These are phyloP conservation scores for Torulaspora microellipsoides DNA, from an alignment of 805 yeast genomes.

Conservation along the genomic window DNA sequence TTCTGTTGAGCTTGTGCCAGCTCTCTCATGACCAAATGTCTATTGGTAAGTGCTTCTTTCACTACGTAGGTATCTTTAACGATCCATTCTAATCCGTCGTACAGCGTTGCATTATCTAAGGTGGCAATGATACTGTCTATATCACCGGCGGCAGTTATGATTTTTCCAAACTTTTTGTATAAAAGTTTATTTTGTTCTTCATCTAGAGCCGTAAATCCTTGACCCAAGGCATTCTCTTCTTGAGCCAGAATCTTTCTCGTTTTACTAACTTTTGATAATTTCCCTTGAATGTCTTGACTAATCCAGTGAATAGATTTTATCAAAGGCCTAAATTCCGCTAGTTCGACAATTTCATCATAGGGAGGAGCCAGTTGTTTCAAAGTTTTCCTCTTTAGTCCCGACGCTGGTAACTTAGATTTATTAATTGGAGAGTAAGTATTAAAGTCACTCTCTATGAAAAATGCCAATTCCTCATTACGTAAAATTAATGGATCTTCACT, in stretches of 20 bases:
- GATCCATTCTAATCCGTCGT: constrained; percentile 65
- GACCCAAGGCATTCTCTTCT: constrained; percentile 53
- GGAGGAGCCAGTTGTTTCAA: constrained; percentile 91
- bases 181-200: constrained; percentile 35
- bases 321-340: constrained; percentile 82
- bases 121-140: constrained; percentile 66
- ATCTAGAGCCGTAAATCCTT: constrained; percentile 22
- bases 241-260: constrained; percentile 45
- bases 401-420: constrained; percentile 60
- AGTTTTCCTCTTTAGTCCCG: constrained; percentile 84
- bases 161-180: constrained; percentile 76
- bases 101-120: constrained; percentile 66
- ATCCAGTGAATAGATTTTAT: constrained; percentile 68
- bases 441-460: constrained; percentile 75
- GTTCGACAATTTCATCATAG: constrained; percentile 74
- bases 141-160: constrained; percentile 69
- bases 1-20: constrained; percentile 70
- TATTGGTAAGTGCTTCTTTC: constrained; percentile 87
- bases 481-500: constrained; percentile 71
- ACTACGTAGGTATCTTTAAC: constrained; percentile 76
- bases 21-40: constrained; percentile 91
- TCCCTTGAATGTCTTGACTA: constrained; percentile 47
- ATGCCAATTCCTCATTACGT: constrained; percentile 82
- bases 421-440: constrained; percentile 47
- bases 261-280: constrained; percentile 52